Evolutionary conservation across 306 rosid genomes (phyloP).

Genomic region (Quercus suber): DNA sequence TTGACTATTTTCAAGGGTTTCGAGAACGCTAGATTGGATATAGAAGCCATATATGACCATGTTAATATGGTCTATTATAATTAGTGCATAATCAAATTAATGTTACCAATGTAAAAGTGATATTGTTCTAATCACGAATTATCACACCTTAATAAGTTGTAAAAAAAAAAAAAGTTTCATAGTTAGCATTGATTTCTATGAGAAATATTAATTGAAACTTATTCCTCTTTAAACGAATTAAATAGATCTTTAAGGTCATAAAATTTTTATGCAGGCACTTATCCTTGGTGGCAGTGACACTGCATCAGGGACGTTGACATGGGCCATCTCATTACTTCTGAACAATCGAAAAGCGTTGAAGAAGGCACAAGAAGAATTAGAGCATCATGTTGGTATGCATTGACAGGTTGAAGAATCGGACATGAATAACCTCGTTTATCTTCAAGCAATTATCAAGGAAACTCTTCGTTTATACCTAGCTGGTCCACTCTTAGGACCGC

Average conservation of each 20-base stretch:
- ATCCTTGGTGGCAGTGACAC: conserved; percentile 58
- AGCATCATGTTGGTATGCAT: conserved; percentile 38
- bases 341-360: conserved; percentile 29
- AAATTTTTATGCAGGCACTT: conserved; percentile 26
- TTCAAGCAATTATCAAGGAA: conserved; percentile 52
- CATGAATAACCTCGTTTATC: conserved; percentile 29
- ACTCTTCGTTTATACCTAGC: conserved; percentile 50
- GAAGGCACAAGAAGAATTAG: conserved; percentile 54
- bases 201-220: no score
- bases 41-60: no score
- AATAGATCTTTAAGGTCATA: background rate
- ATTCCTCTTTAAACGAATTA: no score
- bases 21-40: no score
- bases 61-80: no score
- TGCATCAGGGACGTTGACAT: conserved; percentile 36
- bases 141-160: no score
- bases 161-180: no score
- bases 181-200: no score
- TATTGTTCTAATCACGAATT: no score
- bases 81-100: no score
- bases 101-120: no score
- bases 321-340: conserved; percentile 51
- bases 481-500: conserved; percentile 44
- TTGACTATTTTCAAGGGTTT: no score
- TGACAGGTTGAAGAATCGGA: conserved; percentile 48